phyloP scores from a whole-genome alignment of 2,329 filamentous ascomycete genomes.

The Phaeoacremonium minimum region DNA sequence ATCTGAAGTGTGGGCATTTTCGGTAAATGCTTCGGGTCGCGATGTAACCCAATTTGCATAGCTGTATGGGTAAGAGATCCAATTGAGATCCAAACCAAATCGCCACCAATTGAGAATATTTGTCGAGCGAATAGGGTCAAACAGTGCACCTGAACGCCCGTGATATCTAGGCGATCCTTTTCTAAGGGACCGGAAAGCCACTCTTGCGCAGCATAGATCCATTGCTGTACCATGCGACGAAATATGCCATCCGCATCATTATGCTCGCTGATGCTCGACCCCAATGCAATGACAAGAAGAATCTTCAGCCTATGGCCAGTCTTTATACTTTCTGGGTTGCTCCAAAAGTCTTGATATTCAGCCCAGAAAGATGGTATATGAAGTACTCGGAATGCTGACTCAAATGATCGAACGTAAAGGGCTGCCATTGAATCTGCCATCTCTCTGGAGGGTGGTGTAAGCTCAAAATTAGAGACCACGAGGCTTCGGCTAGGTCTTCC shows the following conservation, averaged over 20 bases:
- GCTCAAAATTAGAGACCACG: constrained; percentile 8
- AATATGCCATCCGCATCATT: constrained; percentile 16
- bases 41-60: constrained; percentile 40
- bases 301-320: constrained; percentile 24
- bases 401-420: constrained; percentile 46
- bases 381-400: constrained; percentile 45
- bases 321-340: constrained; percentile 17
- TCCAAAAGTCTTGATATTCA: constrained; percentile 45
- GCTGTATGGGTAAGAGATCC: constrained; percentile 34
- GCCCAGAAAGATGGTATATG: constrained; percentile 47
- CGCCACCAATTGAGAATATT: constrained; percentile 32
- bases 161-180: constrained; percentile 18
- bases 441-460: constrained; percentile 18
- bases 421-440: constrained; percentile 32
- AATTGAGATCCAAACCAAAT: constrained; percentile 33
- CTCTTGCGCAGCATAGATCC: constrained; percentile 32
- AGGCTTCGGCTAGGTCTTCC: constrained; percentile 25
- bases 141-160: constrained; percentile 33
- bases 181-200: constrained; percentile 33
- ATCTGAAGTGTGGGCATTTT: constrained; percentile 26
- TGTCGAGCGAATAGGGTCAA: constrained; percentile 32
- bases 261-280: constrained; percentile 24
- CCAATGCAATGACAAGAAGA: constrained; percentile 33
- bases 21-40: constrained; percentile 32
- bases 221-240: constrained; percentile 24